Evolutionary conservation across 495 filamentous ascomycete genomes (phyloP), one percentile per base, ranked within the genome.

Genomic region (Hypoxylon fragiforme): DNA sequence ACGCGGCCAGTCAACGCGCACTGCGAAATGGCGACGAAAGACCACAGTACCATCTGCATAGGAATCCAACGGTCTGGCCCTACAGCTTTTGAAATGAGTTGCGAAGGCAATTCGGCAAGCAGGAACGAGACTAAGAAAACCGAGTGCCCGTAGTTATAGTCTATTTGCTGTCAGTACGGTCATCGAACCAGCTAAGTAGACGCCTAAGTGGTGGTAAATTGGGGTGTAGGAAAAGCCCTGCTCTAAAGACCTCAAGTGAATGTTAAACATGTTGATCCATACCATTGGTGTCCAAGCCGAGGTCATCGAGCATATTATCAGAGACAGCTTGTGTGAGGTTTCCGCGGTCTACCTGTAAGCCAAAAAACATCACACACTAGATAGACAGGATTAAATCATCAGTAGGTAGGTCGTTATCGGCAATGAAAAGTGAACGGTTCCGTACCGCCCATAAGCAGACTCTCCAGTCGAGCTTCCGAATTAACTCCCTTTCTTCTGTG

Each of bases 51-150:
- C 67, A 81, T 81, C 60, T 70, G 67, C 24, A 65, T 59, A 19
- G 89, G 88, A 58, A 95, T 90, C 89, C 89, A 94, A 41, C 81
- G 76, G 60, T 92, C 89, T 0, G 87, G 85, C 0, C 90, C 90
- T n/a, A 94, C 34, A 50, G 78, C 82, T 68, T 92, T 92, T 30
- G 79, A 81, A 12, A 91, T 64, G 3, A 91, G 70, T 62, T 91
- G 87, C 0, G 85, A 89, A 2, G 88, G 88, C 2, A 91, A 66
- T 61, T 91, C 87, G 0, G 88, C 84, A 3, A 77, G 70, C 1
- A 91, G 67, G 61, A 91, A 91, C 3, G 69, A 73, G n/a, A 88
- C 41, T 14, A 79, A 77, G 68, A 87, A 91, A 26, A 92, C 87
- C 0, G 83, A 88, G 54, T 90, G 82, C 0, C 85, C 86, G 21